These are phyloP conservation scores for Candida parachauliodes DNA, from an alignment of 805 yeast genomes.

Conservation along the genomic window DNA sequence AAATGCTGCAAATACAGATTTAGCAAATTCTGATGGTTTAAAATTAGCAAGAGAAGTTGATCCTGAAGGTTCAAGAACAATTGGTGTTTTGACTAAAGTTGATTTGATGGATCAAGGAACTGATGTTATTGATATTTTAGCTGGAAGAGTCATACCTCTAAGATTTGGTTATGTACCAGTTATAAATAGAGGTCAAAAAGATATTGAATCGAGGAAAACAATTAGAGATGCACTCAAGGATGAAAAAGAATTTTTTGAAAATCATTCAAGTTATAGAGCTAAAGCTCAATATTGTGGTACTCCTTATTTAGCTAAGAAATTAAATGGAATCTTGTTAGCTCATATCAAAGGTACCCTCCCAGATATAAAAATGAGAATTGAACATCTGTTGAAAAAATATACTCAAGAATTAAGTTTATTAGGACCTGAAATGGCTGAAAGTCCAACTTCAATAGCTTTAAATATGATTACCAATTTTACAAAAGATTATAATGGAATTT, in stretches of 20 bases:
- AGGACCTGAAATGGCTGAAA: slow-evolving; percentile 87
- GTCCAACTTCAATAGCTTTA: slow-evolving; percentile 85
- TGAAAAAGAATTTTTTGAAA: slow-evolving; percentile 78
- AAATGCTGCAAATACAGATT: slow-evolving; percentile 93
- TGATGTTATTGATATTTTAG: slow-evolving; percentile 90
- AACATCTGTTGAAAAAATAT: slow-evolving; percentile 78
- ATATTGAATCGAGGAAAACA: slow-evolving; percentile 83
- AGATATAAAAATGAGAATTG: slow-evolving; percentile 88
- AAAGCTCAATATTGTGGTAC: slow-evolving; percentile 98
- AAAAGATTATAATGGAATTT: slow-evolving; percentile 84
- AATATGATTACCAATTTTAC: slow-evolving; percentile 89
- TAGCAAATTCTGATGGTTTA: slow-evolving; percentile 95
- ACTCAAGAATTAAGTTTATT: slow-evolving; percentile 70
- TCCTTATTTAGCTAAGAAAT: slow-evolving; percentile 91
- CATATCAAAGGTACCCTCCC: slow-evolving; percentile 73
- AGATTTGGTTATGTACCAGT: slow-evolving; percentile 97
- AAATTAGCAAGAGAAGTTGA: slow-evolving; percentile 97
- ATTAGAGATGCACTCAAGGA: slow-evolving; percentile 82
- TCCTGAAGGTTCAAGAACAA: slow-evolving; percentile 92
- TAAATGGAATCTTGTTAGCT: slow-evolving; percentile 80
- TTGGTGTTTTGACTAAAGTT: slow-evolving; percentile 94
- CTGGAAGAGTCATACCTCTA: slow-evolving; percentile 93
- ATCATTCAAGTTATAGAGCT: slow-evolving; percentile 85
- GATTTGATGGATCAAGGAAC: slow-evolving; percentile 98
- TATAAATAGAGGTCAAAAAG: slow-evolving; percentile 94